Percentiles rank a stretch among this genome's conserved stretches.
phyloP scores from a whole-genome alignment of 106 monocot genomes.

The Cymbidium sinense region DNA sequence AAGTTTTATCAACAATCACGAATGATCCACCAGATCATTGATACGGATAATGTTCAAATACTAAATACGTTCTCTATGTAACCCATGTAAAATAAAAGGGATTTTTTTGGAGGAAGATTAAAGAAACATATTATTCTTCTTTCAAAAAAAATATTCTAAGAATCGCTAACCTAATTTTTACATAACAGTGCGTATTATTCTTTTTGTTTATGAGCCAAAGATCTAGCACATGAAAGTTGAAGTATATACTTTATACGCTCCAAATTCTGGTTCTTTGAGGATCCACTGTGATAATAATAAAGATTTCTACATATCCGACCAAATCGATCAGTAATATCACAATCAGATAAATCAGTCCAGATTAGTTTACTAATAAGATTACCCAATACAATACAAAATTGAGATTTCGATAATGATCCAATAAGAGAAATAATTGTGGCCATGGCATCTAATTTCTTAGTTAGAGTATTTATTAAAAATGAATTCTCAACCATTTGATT shows the following conservation, averaged over 20 bases:
- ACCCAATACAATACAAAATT: constrained; percentile 10
- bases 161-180: background rate
- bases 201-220: background rate
- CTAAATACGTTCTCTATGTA: too few species aligned
- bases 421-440: constrained; percentile 3
- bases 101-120: too few species aligned
- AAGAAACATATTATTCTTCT: too few species aligned
- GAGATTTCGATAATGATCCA: background rate
- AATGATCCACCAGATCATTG: too few species aligned
- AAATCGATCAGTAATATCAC: constrained; percentile 10
- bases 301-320: background rate
- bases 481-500: constrained; percentile 8
- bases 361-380: constrained; percentile 9
- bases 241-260: too few species aligned
- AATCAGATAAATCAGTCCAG: constrained; percentile 11
- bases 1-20: too few species aligned
- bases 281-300: too few species aligned
- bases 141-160: too few species aligned
- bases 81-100: too few species aligned
- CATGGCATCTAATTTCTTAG: background rate
- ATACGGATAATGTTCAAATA: too few species aligned
- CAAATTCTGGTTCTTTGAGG: too few species aligned
- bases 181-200: background rate
- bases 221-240: too few species aligned
- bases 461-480: background rate